Percentiles rank a stretch among this genome's conserved stretches.
These are phyloP conservation scores for Peribolospora kevripleyi DNA, from an alignment of 768 basidiomycete species.

Conservation along the genomic window DNA sequence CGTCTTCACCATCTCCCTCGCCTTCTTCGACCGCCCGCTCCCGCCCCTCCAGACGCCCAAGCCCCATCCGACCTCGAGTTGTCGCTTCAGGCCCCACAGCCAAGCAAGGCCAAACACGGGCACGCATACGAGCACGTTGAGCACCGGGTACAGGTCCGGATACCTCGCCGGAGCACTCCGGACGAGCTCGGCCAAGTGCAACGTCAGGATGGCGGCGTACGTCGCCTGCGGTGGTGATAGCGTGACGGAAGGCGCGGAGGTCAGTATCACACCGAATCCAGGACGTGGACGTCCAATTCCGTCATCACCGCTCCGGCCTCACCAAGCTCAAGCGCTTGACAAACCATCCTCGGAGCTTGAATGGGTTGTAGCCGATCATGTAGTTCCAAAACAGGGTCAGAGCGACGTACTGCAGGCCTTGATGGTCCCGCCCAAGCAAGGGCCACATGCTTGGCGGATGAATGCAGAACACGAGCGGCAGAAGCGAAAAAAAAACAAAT, in stretches of 20 bases:
- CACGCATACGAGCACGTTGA: constrained; percentile 59
- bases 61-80: constrained; percentile 59
- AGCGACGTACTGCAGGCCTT: constrained; percentile 46
- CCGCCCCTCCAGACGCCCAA: neutral
- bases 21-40: neutral
- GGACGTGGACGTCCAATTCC: neutral
- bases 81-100: constrained; percentile 69
- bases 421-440: constrained; percentile 50
- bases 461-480: neutral
- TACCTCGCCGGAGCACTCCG: constrained; percentile 45
- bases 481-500: neutral
- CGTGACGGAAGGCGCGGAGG: neutral
- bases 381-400: constrained; percentile 56
- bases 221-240: constrained; percentile 21
- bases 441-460: constrained; percentile 63
- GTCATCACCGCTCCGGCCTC: neutral
- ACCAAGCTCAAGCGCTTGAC: constrained; percentile 19
- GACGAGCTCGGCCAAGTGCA: constrained; percentile 43
- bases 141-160: constrained; percentile 60
- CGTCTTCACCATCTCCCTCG: neutral
- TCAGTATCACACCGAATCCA: too few species aligned
- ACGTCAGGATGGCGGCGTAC: constrained; percentile 30
- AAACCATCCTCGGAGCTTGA: constrained; percentile 25
- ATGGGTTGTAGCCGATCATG: constrained; percentile 50
- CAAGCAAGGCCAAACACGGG: constrained; percentile 60